Base-by-base conservation (phyloP, 179 eudicot genomes). In the Heliamphora pulchella region DNA sequence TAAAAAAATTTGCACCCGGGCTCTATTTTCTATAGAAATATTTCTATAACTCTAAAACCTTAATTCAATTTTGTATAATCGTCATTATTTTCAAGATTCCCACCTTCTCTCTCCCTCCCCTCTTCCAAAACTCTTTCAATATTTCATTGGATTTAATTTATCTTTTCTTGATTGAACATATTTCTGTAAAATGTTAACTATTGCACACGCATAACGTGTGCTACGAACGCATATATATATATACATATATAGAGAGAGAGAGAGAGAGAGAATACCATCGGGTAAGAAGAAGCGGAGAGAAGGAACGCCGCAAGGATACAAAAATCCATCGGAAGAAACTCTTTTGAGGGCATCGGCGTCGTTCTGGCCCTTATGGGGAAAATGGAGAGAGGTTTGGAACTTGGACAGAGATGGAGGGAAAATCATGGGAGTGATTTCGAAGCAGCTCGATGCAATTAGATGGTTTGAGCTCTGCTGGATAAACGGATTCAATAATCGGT, bases 221-320 rank as follows among this genome's bases (percentile, higher is more conserved):
- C n/a, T n/a, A n/a, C n/a, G n/a, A n/a, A n/a, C n/a, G n/a, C n/a
- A 75, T 7, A 72, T 13, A 10, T 22, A 9, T 71, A 8, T 71
- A n/a, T n/a, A 22, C n/a, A 1, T 50, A 22, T 51, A 46, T 41
- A 77, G 53, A 76, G 51, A 76, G 54, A 77, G 70, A 18, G 41
- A 77, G 59, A 78, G 4, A 54, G 61, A 65, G 70, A 14, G 44
- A 7, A 63, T 43, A 75, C 65, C 51, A 2, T 75, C 66, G 1
- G 90, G 91, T 71, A 88, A 79, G 83, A 83, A 88, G 55, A 87
- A 85, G 1, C 82, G 82, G 51, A 87, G 88, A 79, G 79, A 83
- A 76, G 91, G 91, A 22, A 90, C 77, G 54, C 90, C 90, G 20
- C 83, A 82, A 20, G 91, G 91, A 83, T 87, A 82, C 10, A 83